These are phyloP conservation scores for Monilinia aucupariae DNA, from an alignment of 2,329 filamentous ascomycete species.

Conservation along the genomic window DNA sequence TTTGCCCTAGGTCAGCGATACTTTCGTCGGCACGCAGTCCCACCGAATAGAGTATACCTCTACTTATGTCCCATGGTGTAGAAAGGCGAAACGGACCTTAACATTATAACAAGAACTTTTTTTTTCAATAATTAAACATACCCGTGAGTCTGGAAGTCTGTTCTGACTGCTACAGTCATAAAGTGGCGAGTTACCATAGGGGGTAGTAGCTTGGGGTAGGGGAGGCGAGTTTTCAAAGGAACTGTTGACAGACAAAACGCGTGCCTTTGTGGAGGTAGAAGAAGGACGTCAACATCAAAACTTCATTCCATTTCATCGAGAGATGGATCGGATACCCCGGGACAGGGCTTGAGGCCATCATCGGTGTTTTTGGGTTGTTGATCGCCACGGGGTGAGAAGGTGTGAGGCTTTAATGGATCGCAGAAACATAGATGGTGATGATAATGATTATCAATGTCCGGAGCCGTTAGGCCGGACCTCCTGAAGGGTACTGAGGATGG, in stretches of 20 bases:
- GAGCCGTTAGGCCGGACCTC: too few relatives aligned
- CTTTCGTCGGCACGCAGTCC: background rate
- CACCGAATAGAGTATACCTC: background rate
- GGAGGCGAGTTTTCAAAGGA: background rate
- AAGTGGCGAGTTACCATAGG: background rate
- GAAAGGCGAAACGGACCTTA: background rate
- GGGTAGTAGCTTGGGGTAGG: background rate
- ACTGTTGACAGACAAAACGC: background rate
- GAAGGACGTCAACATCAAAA: background rate
- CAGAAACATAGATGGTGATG: background rate
- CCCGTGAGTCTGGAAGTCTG: background rate
- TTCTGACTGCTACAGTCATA: background rate
- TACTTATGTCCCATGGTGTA: background rate
- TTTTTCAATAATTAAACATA: background rate
- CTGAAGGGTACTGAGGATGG: too few relatives aligned
- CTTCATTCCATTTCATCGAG: background rate
- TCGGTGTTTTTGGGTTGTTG: background rate
- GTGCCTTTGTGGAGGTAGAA: background rate
- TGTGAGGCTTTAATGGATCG: background rate
- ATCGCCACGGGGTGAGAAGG: background rate
- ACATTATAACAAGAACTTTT: background rate
- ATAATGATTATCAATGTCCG: too few relatives aligned
- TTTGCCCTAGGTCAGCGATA: background rate
- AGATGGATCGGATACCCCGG: too few relatives aligned
- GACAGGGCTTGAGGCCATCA: background rate